A percentile compares a stretch with the other conserved stretches of the same genome.
Conservation (phyloP, 2,329 filamentous ascomycete genomes). For the Chlorencoelia australis region DNA sequence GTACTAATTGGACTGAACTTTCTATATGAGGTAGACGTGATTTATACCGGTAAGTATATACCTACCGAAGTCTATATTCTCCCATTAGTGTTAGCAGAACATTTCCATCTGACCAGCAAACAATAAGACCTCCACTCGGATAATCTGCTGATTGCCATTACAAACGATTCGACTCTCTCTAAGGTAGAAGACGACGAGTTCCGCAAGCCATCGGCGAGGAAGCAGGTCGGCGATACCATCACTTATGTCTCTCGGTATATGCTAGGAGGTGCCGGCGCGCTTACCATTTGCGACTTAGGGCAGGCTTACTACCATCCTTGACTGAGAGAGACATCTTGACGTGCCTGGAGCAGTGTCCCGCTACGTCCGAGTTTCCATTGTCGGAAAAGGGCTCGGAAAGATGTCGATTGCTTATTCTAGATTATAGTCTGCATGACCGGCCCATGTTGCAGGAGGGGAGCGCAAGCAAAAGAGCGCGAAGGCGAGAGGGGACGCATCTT, state of each 20-base stretch:
- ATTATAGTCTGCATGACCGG: no score
- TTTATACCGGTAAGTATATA: constrained; percentile 10
- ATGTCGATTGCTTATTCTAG: no score
- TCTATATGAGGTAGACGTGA: constrained; percentile 9
- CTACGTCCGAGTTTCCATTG: no score
- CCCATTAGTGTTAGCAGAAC: neutral
- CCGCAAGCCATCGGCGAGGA: constrained; percentile 9
- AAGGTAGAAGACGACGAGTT: constrained; percentile 13
- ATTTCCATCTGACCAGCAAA: constrained; percentile 1
- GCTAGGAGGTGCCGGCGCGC: constrained; percentile 8
- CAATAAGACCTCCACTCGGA: constrained; percentile 11
- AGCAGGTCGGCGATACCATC: constrained; percentile 7
- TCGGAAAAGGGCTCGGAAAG: no score
- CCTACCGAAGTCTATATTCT: no score
- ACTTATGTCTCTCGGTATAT: constrained; percentile 11
- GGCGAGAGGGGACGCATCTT: no score
- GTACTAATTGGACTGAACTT: constrained; percentile 9
- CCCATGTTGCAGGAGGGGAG: no score
- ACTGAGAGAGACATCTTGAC: no score
- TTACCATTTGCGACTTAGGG: constrained; percentile 10
- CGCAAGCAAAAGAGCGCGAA: no score
- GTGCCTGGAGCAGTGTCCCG: no score
- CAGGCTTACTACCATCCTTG: no score
- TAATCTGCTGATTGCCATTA: constrained; percentile 11
- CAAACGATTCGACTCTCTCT: constrained; percentile 10